Evolutionary conservation across 1,284 basidiomycete genomes (phyloP), one percentile per base, ranked within the genome.

Genomic region (Malassezia sp.): DNA sequence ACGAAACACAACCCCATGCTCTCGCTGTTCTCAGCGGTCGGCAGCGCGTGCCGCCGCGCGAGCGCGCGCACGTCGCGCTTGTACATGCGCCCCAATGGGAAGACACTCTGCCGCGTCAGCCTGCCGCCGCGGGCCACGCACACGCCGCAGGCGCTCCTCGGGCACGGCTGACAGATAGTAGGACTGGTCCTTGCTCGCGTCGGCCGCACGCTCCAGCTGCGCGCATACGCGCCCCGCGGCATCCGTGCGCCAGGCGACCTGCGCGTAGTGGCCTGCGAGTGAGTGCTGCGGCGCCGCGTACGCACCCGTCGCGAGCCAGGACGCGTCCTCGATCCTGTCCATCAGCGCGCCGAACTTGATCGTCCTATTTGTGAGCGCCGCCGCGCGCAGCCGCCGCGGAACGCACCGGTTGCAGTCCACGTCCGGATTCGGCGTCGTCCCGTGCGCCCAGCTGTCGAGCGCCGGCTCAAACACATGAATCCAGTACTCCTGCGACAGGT

Each of bases 1-100:
- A 96, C 82, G 58, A 96, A 96, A 66, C 91, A 96, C n/a, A 96
- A 78, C 0, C 91, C 91, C 83, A 95, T 91, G 70, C 85, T 89
- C 67, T 97, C 91, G 18, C 76, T 76, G 43, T 86, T 76, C 2
- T 78, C 74, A 1, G 87, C 85, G 0, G 84, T 93, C 2, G 83
- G 81, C 9, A 97, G 73, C 0, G 70, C 71, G 67, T 78, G 79
- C 31, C 78, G 69, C 4, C 72, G 71, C 0, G 91, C 91, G n/a
- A 93, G 72, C 47, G 77, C 74, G n/a, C 86, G 77, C 0, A 95
- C 85, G 52, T 83, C 73, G 0, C 73, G 53, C 70, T 70, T 70
- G 31, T 49, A 45, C 22, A 61, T 29, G 9, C 39, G 30, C 2
- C 56, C 54, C 7, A 70, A 53, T 1, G 67, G 67, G 52, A 96